Percentiles rank a stretch among this genome's conserved stretches.
Conservation (phyloP, 2,329 filamentous ascomycete genomes). For the Boeremia exigua region DNA sequence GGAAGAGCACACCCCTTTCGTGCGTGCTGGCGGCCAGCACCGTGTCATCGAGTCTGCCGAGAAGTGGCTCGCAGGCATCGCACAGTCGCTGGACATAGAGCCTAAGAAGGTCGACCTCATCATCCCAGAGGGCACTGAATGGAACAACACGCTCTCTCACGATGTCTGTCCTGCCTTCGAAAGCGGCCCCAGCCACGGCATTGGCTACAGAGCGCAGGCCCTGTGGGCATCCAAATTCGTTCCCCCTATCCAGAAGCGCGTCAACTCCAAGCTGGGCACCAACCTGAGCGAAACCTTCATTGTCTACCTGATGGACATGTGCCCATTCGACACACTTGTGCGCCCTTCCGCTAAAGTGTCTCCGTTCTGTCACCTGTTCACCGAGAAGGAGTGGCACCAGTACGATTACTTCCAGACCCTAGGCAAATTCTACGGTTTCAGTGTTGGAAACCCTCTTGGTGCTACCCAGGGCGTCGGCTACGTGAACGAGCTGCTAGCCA, state of each 20-base stretch:
- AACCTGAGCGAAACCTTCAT: slow-evolving; percentile 69
- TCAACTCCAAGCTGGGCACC: slow-evolving; percentile 74
- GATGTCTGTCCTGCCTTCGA: slow-evolving; percentile 75
- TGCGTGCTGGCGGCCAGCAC: slow-evolving; percentile 72
- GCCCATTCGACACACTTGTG: slow-evolving; percentile 81
- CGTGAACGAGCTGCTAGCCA: slow-evolving; percentile 84
- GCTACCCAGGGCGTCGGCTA: slow-evolving; percentile 88
- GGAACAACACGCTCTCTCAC: slow-evolving; percentile 85
- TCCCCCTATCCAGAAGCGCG: slow-evolving; percentile 68
- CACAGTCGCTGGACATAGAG: slow-evolving; percentile 57
- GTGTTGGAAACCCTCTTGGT: slow-evolving; percentile 76
- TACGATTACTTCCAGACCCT: slow-evolving; percentile 85
- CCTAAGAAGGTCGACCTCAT: slow-evolving; percentile 58
- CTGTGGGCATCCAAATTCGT: slow-evolving; percentile 71
- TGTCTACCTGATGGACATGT: slow-evolving; percentile 84
- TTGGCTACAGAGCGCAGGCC: slow-evolving; percentile 57
- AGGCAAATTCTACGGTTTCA: slow-evolving; percentile 84
- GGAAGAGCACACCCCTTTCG: slow-evolving; percentile 66
- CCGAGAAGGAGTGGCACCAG: slow-evolving; percentile 71
- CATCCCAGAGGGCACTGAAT: slow-evolving; percentile 69
- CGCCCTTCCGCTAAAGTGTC: slow-evolving; percentile 62
- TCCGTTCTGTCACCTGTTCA: slow-evolving; percentile 79
- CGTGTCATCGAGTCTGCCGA: slow-evolving; percentile 77
- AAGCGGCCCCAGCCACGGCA: slow-evolving; percentile 57
- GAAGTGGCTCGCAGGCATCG: slow-evolving; percentile 78